These are phyloP conservation scores for Naganishia friedmannii DNA, from an alignment of 768 basidiomycete species.

Conservation along the genomic window DNA sequence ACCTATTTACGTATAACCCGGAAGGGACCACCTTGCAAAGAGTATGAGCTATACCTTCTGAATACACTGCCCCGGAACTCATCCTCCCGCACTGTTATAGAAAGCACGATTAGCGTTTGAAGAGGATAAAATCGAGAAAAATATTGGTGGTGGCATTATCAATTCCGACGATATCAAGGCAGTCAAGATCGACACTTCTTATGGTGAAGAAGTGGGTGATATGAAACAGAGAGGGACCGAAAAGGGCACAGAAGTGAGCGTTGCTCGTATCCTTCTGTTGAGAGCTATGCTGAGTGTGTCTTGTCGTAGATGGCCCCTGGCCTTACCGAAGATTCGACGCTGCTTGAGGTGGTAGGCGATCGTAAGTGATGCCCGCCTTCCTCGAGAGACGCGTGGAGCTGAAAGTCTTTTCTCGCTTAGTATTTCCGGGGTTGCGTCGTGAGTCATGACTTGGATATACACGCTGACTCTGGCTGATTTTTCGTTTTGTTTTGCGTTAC, in stretches of 20 bases:
- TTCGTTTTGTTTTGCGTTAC: neutral
- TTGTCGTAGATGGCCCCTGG: neutral
- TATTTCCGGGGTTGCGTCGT: slow-evolving; percentile 22
- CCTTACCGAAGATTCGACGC: neutral
- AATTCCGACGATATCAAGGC: neutral
- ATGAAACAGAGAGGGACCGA: neutral
- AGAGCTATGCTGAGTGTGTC: neutral
- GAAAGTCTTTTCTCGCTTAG: neutral
- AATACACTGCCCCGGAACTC: neutral
- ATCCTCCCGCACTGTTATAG: neutral
- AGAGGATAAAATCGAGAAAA: slow-evolving; percentile 3
- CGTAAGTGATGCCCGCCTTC: neutral
- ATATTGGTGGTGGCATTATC: neutral
- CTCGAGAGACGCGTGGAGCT: neutral
- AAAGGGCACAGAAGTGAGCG: slow-evolving; percentile 1
- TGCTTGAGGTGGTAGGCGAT: slow-evolving; percentile 3
- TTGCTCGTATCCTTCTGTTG: neutral
- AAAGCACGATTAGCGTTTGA: slow-evolving; percentile 4
- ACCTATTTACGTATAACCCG: slow-evolving; percentile 48
- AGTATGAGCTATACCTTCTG: neutral
- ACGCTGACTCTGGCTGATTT: neutral
- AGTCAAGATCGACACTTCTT: slow-evolving; percentile 18
- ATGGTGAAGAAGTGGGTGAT: neutral
- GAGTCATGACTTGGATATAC: neutral
- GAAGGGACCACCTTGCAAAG: slow-evolving; percentile 36